Percentiles rank a stretch among this genome's conserved stretches.
Evolutionary conservation across 2,329 filamentous ascomycete genomes (phyloP).

Genomic region (Oidium heveae): DNA sequence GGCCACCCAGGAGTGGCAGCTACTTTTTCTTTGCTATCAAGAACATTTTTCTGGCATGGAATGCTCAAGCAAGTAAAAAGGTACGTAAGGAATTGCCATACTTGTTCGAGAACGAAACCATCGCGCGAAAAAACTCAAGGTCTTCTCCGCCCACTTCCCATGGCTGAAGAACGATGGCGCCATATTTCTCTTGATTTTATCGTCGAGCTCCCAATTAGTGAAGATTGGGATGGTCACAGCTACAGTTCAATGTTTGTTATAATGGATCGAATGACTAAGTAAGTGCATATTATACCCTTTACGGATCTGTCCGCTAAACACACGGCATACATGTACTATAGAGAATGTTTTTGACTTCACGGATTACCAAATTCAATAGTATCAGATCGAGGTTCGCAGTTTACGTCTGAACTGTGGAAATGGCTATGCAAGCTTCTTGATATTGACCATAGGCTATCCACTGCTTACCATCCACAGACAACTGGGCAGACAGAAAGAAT

Average conservation of each 20-base stretch:
- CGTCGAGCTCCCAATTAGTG: background rate
- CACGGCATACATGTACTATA: background rate
- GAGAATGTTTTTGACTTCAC: background rate
- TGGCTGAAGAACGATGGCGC: background rate
- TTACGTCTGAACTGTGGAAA: background rate
- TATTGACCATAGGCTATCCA: background rate
- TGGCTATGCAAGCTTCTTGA: background rate
- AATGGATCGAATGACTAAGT: background rate
- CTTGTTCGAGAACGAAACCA: background rate
- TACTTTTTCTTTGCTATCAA: background rate
- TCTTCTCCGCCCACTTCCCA: background rate
- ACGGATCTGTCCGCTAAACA: background rate
- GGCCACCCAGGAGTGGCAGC: background rate
- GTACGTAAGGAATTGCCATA: background rate
- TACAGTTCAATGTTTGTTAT: background rate
- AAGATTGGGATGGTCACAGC: background rate
- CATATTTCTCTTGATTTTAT: background rate
- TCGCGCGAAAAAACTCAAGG: background rate
- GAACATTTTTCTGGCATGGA: background rate
- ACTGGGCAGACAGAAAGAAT: background rate
- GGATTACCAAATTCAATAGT: background rate
- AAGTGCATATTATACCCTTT: background rate
- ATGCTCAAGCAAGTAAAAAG: background rate
- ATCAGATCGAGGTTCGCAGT: background rate
- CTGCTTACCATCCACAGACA: background rate